Evolutionary conservation across 768 basidiomycete species (phyloP), one percentile per base, ranked within the genome.

Genomic region (Naganishia onofrii): DNA sequence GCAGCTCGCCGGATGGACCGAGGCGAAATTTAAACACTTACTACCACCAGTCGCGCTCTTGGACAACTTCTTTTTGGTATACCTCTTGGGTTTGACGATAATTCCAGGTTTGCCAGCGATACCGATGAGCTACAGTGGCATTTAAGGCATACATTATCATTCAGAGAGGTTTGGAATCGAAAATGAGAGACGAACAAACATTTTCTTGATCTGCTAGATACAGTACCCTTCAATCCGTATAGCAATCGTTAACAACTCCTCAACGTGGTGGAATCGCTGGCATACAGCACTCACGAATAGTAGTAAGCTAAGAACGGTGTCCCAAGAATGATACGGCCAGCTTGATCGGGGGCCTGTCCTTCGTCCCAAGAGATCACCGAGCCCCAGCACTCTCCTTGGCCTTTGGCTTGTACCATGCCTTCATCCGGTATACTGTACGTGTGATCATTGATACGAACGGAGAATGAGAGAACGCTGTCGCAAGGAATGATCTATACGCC

Each of bases 291-390:
- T 74, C 67, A 80, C 79, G 75, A 60, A 63, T 80, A 80, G 0
- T 78, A 74, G 0, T 74, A 75, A 7, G 73, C 68, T 72, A 80
- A 57, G 73, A 80, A 80, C 1, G 78, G 77, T 19, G 79, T 78
- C 15, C 79, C 79, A 5, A 80, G 63, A 26, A 77, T 42, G n/a
- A 80, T 73, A 64, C 76, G 74, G 2, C 77, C 77, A 19, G 68
- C 58, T 36, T 60, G 28, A 23, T 79, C 79, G 0, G 78, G 72
- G 38, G 76, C 38, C 67, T 75, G 77, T 3, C 75, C 76, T 19
- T 75, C 74, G 26, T 66, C 66, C 79, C 79, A 80, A 5, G 79
- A 76, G 1, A 77, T 71, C 2, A 80, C 53, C 15, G 69, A 70
- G 15, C 72, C 68, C 76, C 77, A 80, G 67, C 79, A 80, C 9